phyloP scores from a whole-genome alignment of 169 alveolate genomes.

The Eimeria sp. region DNA sequence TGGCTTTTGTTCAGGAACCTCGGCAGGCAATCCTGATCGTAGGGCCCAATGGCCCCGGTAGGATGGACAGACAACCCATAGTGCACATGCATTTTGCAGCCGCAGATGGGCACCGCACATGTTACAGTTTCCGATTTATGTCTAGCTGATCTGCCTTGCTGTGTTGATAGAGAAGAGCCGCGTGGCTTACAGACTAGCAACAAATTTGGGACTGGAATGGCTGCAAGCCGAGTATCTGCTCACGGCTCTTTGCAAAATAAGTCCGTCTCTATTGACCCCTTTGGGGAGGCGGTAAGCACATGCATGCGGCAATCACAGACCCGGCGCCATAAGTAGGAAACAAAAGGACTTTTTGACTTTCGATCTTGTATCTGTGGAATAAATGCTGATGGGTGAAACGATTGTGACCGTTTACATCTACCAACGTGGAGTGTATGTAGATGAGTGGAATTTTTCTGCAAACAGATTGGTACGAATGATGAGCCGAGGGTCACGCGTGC shows the following conservation, averaged over 20 bases:
- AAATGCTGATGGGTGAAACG: neutral
- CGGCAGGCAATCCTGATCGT: constrained; percentile 75
- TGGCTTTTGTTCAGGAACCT: constrained; percentile 57
- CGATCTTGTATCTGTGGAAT: neutral
- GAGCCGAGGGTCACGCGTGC: constrained; percentile 64
- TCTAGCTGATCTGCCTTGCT: neutral
- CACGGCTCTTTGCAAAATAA: constrained; percentile 52
- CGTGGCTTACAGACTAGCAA: constrained; percentile 77
- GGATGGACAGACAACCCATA: neutral
- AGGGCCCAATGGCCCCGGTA: constrained; percentile 78
- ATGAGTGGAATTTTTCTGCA: neutral
- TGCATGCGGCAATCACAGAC: neutral
- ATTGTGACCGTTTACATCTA: neutral
- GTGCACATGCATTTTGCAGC: neutral
- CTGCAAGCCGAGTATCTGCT: constrained; percentile 79
- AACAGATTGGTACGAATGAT: constrained; percentile 67
- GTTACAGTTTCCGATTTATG: neutral
- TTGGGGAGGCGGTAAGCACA: constrained; percentile 60
- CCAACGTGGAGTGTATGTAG: no score
- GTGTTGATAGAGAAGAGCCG: constrained; percentile 73
- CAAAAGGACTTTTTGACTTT: neutral
- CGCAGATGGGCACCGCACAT: neutral
- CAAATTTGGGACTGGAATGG: constrained; percentile 78
- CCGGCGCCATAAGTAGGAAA: neutral
- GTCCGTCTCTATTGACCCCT: constrained; percentile 68